These are phyloP conservation scores for Zymoseptoria passerinii DNA, from an alignment of 2,329 filamentous ascomycete genomes.

Conservation along the genomic window DNA sequence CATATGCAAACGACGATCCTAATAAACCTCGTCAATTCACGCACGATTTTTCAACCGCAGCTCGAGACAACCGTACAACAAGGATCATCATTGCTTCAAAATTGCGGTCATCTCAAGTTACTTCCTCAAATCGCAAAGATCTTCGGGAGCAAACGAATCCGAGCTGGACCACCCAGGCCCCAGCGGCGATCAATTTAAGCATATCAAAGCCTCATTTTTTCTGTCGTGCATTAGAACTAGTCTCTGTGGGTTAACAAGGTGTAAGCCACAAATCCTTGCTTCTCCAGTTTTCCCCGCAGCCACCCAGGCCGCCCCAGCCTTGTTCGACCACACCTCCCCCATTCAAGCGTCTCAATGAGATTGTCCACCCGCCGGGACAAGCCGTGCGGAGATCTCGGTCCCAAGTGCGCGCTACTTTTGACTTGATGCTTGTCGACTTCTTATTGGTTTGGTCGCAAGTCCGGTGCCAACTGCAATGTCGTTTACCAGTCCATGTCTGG, in stretches of 20 bases:
- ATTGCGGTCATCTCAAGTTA: not conserved
- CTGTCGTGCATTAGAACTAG: not conserved
- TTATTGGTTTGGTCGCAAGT: not conserved
- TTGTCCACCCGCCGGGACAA: not conserved
- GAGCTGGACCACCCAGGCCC: not conserved
- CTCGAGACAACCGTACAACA: not conserved
- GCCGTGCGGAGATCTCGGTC: not conserved
- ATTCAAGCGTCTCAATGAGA: not conserved
- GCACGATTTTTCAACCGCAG: not conserved
- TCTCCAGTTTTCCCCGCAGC: not conserved
- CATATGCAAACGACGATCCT: too few species aligned
- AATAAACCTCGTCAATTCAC: not conserved
- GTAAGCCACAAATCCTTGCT: not conserved
- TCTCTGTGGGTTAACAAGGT: not conserved
- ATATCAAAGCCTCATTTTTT: not conserved
- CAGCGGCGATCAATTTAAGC: not conserved
- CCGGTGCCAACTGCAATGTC: too few species aligned
- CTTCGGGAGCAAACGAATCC: not conserved
- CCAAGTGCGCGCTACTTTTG: not conserved
- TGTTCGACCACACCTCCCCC: not conserved
- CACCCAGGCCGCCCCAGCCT: too few species aligned
- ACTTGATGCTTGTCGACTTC: not conserved
- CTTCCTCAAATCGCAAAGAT: not conserved
- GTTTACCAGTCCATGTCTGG: too few species aligned
- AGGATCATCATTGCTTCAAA: not conserved